These are phyloP conservation scores for Suhomyces choctaworum DNA, from an alignment of 1,139 yeast genomes.

Conservation along the genomic window DNA sequence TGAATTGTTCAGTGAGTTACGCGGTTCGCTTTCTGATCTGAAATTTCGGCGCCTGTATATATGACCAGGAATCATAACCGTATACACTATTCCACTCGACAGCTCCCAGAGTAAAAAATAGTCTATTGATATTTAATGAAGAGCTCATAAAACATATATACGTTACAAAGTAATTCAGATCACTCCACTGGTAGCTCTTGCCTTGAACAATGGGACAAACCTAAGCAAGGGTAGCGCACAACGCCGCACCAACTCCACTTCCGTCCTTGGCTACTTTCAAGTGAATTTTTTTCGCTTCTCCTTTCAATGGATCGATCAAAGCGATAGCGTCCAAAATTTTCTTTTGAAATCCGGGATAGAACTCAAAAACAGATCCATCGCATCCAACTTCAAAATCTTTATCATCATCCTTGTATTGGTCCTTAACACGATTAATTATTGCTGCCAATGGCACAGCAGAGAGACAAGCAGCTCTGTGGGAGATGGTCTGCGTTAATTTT, in stretches of 20 bases:
- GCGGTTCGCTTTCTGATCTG: too few species aligned
- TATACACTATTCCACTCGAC: too few species aligned
- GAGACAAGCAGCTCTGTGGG: slow-evolving; percentile 80
- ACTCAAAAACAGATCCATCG: slow-evolving; percentile 92
- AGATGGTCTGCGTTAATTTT: slow-evolving; percentile 69
- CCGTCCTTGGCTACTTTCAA: slow-evolving; percentile 90
- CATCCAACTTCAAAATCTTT: slow-evolving; percentile 86
- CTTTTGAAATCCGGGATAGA: slow-evolving; percentile 82
- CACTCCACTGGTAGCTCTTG: too few species aligned
- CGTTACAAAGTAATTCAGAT: too few species aligned
- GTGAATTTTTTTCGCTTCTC: slow-evolving; percentile 67
- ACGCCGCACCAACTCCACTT: slow-evolving; percentile 94
- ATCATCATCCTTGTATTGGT: slow-evolving; percentile 51
- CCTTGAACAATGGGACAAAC: too few species aligned
- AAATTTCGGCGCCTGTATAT: too few species aligned
- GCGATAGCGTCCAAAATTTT: slow-evolving; percentile 75
- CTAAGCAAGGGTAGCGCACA: slow-evolving; percentile 64
- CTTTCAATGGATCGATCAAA: slow-evolving; percentile 66
- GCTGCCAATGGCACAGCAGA: slow-evolving; percentile 91
- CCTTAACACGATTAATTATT: slow-evolving; percentile 44
- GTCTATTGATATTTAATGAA: too few species aligned
- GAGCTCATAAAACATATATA: too few species aligned
- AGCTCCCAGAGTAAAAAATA: too few species aligned
- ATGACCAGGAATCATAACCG: too few species aligned
- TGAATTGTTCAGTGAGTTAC: too few species aligned